Evolutionary conservation across 768 basidiomycete genomes (phyloP).

Genomic region (Dacryopinax primogenitus): DNA sequence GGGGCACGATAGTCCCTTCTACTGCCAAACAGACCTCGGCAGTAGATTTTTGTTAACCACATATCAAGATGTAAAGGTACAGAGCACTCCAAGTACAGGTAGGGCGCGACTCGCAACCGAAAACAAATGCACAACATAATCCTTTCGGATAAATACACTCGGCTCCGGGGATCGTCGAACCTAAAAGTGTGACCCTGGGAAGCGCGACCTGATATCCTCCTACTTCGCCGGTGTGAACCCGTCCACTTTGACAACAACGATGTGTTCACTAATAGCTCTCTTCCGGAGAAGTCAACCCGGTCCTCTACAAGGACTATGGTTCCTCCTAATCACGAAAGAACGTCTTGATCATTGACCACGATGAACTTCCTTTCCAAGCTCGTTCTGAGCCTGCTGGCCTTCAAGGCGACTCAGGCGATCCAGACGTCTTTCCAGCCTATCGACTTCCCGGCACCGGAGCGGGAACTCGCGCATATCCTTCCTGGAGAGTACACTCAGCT

Average conservation of each 20-base stretch:
- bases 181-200: neutral
- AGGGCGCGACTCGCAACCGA: no score
- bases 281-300: neutral
- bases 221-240: conserved; percentile 3
- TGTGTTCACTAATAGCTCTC: neutral
- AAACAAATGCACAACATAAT: neutral
- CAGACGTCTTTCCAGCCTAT: neutral
- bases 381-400: neutral
- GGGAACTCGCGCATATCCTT: neutral
- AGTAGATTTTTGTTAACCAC: no score
- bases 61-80: no score
- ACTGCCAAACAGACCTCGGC: no score
- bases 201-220: no score
- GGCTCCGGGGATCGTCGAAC: neutral
- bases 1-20: no score
- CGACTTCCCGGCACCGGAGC: neutral
- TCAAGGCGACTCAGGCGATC: neutral
- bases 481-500: conserved; percentile 29
- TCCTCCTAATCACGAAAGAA: neutral
- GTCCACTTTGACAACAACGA: neutral
- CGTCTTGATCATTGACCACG: neutral
- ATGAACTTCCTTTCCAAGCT: neutral
- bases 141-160: neutral
- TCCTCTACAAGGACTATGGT: no score
- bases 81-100: no score